Base-by-base conservation (phyloP, 75 land plant species). In the Sequoia sempervirens region DNA sequence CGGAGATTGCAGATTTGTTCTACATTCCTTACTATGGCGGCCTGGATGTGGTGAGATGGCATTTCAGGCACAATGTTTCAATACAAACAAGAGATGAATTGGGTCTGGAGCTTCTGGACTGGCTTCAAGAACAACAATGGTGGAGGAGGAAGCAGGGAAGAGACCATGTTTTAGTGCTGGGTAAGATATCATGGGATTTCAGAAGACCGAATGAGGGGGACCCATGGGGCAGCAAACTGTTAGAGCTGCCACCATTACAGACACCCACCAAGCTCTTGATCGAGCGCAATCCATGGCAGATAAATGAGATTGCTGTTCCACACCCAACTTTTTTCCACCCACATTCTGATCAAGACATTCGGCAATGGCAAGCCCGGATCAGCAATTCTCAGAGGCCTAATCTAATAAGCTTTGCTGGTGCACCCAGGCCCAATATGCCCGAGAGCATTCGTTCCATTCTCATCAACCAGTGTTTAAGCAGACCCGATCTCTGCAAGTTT, bases 261-360 rank as follows among this genome's bases (percentile, higher is more conserved):
- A 87, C 86, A 28, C 80, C 90, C 11, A 86, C 85, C 18, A 93
- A 93, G 86, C 87, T 95, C 38, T 70, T 95, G 81, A 92, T 95
- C 43, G 96, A 95, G 80, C 87, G 96, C 17, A 88, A 95, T 5
- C 96, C 96, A 2, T 95, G 96, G 96, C 90, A 92, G 36, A 10
- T 53, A 2, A 93, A 90, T 83, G 95, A 95, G 72, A 76, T 95
- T 9, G 96, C 93, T 1, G 86, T 93, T 15, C 96, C 96, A 1
- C 92, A 93, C 68, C 96, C 96, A 2, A 91, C 96, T 0, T 88
- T 85, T 78, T 94, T 94, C 87, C 96, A 94, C 69, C 96, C 96
- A 2, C 58, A 78, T 6, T 82, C 91, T 12, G 95, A 91, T 79
- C 79, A 81, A 12, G 95, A 94, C 37, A 87, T 94, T 40, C 28